Evolutionary conservation across 1,284 basidiomycete genomes (phyloP).

Genomic region (Melampsora occidentalis): DNA sequence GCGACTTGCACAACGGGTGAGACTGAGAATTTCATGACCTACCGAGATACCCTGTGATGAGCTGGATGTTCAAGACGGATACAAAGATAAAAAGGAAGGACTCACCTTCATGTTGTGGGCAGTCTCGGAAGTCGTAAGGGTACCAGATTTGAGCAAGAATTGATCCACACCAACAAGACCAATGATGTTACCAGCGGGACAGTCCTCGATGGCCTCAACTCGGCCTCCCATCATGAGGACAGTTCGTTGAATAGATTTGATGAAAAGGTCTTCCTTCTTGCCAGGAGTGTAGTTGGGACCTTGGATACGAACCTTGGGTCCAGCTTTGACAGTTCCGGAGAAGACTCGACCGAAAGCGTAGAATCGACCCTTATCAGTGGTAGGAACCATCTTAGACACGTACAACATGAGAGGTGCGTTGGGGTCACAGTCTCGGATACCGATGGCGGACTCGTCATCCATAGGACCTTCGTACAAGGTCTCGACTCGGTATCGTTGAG

Average conservation of each 20-base stretch:
- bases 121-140: slow-evolving; percentile 93
- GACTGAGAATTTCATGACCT: slow-evolving; percentile 59
- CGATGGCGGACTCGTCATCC: slow-evolving; percentile 99
- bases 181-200: slow-evolving; percentile 96
- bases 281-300: slow-evolving; percentile 98
- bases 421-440: slow-evolving; percentile 97
- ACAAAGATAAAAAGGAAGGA: slow-evolving; percentile 73
- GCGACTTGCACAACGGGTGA: slow-evolving; percentile 99
- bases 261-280: slow-evolving; percentile 97
- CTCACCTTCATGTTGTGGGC: slow-evolving; percentile 99
- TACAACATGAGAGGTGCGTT: slow-evolving; percentile 96
- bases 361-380: slow-evolving; percentile 99
- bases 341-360: slow-evolving; percentile 99
- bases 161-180: slow-evolving; percentile 99
- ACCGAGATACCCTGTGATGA: neutral
- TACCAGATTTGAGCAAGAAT: slow-evolving; percentile 95
- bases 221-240: slow-evolving; percentile 99
- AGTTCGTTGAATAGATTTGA: slow-evolving; percentile 98
- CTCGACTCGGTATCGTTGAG: slow-evolving; percentile 98
- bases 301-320: slow-evolving; percentile 99
- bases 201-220: slow-evolving; percentile 98
- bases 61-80: neutral
- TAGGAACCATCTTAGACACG: slow-evolving; percentile 99
- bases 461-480: slow-evolving; percentile 99
- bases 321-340: slow-evolving; percentile 93